Base-by-base conservation (phyloP, 169 alveolate genomes). In the Theileria orientalis region DNA sequence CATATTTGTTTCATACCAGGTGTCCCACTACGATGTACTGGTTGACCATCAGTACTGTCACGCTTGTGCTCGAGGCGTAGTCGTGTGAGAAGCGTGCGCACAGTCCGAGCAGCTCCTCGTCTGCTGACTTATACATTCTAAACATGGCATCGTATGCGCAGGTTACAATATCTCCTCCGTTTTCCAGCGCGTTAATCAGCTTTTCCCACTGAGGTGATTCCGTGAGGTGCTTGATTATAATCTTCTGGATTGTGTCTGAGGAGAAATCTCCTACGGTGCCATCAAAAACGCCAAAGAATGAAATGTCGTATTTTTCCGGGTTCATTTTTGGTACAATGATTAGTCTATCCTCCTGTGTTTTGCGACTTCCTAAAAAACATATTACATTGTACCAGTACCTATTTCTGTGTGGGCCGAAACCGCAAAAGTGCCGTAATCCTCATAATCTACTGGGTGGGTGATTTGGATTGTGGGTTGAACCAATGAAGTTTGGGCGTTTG, bases 231-330 rank as follows among this genome's bases (percentile, higher is more conserved):
- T 86, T 84, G 56, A 90, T 80, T 6, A 90, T 88, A 1, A 84
- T 74, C 37, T 80, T 87, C 49, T 88, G 89, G 35, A 86, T 86
- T 41, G 77, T 86, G 37, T 86, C 89, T 27, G 91, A 70, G 5
- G 94, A 91, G 60, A 90, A 86, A 63, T 86, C 91, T 3, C 92
- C 94, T 51, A 85, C 95, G 23, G 95, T 92, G 63, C 95, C 95
- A 56, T 92, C 95, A 74, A 92, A 92, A 2, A 92, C 85, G 21
- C 93, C 94, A 32, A 86, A 89, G 75, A 86, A 85, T 32, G 91
- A 80, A 16, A 76, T 78, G 41, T 84, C 76, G 2, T 83, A 75
- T 23, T 84, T 63, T 14, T 70, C 76, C 13, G 74, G 19, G 3
- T 61, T 67, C 61, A 90, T 60, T 5, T 67, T 69, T 37, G 90